Evolutionary conservation across 306 rosid genomes (phyloP).

Genomic region (Luffa aegyptiaca): DNA sequence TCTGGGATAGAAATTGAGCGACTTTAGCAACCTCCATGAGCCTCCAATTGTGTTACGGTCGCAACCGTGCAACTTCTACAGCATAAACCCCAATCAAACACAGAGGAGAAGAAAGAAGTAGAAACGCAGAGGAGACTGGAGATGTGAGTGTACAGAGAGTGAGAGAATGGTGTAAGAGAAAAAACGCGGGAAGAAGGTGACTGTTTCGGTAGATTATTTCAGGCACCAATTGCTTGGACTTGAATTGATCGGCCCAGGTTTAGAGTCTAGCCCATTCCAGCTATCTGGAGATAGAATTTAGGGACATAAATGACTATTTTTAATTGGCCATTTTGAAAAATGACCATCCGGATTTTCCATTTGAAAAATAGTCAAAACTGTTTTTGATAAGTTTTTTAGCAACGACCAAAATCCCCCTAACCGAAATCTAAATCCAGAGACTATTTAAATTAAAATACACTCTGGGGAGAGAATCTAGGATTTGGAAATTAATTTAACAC

Average conservation of each 20-base stretch:
- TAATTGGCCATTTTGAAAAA: too few species aligned
- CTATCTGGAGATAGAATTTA: neutral
- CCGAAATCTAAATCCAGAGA: too few species aligned
- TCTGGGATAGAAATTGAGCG: slow-evolving; percentile 41
- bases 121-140: neutral
- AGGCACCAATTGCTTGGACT: neutral
- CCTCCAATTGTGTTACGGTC: neutral
- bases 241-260: neutral
- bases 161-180: neutral
- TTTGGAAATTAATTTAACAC: too few species aligned
- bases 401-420: too few species aligned
- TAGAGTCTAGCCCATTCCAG: neutral
- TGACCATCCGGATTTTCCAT: too few species aligned
- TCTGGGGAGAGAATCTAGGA: too few species aligned
- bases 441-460: too few species aligned
- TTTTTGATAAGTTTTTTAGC: too few species aligned
- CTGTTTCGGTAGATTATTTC: neutral
- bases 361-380: too few species aligned
- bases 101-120: neutral
- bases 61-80: neutral
- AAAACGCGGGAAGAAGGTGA: neutral
- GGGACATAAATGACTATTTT: too few species aligned
- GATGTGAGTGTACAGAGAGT: neutral
- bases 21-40: slow-evolving; percentile 37
- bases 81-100: neutral